Evolutionary conservation across 805 yeast genomes (phyloP), one percentile per base, ranked within the genome.

Genomic region (Jamesozyma piceae): DNA sequence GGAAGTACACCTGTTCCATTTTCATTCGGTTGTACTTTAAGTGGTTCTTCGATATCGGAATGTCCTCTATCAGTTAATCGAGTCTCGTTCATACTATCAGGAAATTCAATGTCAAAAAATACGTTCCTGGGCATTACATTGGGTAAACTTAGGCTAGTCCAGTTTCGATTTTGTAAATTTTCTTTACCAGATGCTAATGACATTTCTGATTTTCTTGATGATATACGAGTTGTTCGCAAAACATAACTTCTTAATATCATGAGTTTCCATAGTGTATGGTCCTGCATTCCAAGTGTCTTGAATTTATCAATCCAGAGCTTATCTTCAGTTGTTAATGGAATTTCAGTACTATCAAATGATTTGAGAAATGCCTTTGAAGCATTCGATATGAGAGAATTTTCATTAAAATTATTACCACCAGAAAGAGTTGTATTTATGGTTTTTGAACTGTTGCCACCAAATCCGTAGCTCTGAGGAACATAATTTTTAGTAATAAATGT

Each of bases 201-300:
- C 39, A 36, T 34, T 35, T 51, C 39, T 38, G 51, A 39, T 31
- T 45, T 52, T 3, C 76, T 69, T 41, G 71, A 53, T 9, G 57
- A 49, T 35, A 69, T 46, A 38, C 72, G 66, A 1, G 83, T 74
- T 3, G 78, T 75, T 38, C 78, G 75, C 45, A 64, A 70, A 8
- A 89, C 72, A 50, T 86, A 83, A 24, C 80, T 80, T 43, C 89
- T 69, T 43, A 87, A 60, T 3, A 75, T 75, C 14, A 80, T 79
- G 11, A 90, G 63, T 58, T 89, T 90, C 97, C 97, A 90, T 21
- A 85, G 52, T 36, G 87, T 94, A 6, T 67, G 69, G 9, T 78
- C 86, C 6, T 68, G 69, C 40, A 90, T 63, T 0, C 97, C 97
- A n/a, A 85, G 69, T 2, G 80, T 69, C 37, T 75, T 72, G 35